These are phyloP conservation scores for Daucus carota DNA, from an alignment of 129 eudicot species.

Conservation along the genomic window DH1_v3.0 NC_030388.2:2472501-2473000, in stretches of 20 bases:
- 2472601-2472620: no score
- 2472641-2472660: background rate
- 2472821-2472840: background rate
- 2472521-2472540: no score
- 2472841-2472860: background rate
- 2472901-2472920: background rate
- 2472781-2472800: background rate
- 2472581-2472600: no score
- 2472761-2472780: background rate
- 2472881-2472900: background rate
- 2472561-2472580: no score
- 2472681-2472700: background rate
- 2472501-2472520: no score
- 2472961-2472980: slow-evolving; percentile 39
- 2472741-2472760: background rate
- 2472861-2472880: background rate
- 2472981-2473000: slow-evolving; percentile 45
- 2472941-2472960: slow-evolving; percentile 40
- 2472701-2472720: slow-evolving; percentile 7
- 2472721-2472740: background rate
- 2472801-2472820: background rate
- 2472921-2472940: slow-evolving; percentile 36
- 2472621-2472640: background rate
- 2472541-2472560: no score
- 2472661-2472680: background rate